These are phyloP conservation scores for Ustilago sp. DNA, from an alignment of 1,284 basidiomycete genomes.

Conservation along the genomic window DNA sequence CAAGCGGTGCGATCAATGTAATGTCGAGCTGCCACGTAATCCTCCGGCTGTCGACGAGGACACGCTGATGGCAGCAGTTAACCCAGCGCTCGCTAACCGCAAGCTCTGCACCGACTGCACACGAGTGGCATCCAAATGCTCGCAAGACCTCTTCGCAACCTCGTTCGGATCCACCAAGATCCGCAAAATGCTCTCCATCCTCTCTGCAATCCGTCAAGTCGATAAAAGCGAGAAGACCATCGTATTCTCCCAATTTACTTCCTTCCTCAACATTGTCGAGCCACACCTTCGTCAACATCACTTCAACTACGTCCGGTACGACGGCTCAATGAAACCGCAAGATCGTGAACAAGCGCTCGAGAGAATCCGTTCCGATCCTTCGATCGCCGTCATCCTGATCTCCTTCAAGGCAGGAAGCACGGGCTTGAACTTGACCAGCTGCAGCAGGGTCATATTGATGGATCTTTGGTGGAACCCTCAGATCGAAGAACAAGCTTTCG, in stretches of 20 bases:
- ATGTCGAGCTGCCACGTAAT: constrained; percentile 26
- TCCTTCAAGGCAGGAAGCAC: constrained; percentile 96
- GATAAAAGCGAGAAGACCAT: constrained; percentile 84
- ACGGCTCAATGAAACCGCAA: constrained; percentile 83
- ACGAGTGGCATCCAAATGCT: constrained; percentile 30
- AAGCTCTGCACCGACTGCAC: constrained; percentile 58
- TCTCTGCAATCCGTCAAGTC: constrained; percentile 78
- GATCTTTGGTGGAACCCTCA: constrained; percentile 86
- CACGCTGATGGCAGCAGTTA: constrained; percentile 36
- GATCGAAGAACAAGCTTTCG: constrained; percentile 85
- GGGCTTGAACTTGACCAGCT: constrained; percentile 92
- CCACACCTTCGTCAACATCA: constrained; percentile 79
- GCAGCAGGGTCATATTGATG: constrained; percentile 91
- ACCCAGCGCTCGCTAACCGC: constrained; percentile 15
- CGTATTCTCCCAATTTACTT: constrained; percentile 82
- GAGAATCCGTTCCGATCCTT: constrained; percentile 77
- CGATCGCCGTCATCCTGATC: constrained; percentile 83
- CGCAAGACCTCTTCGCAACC: constrained; percentile 70
- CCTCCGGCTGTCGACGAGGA: not conserved
- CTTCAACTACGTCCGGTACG: constrained; percentile 84
- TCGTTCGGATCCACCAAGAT: constrained; percentile 78
- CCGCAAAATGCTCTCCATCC: constrained; percentile 80
- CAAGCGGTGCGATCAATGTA: constrained; percentile 67
- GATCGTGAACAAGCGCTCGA: constrained; percentile 81
- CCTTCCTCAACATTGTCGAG: constrained; percentile 87